Evolutionary conservation across 495 filamentous ascomycete genomes (phyloP), one percentile per base, ranked within the genome.

Genomic region (Talaromyces borbonicus): DNA sequence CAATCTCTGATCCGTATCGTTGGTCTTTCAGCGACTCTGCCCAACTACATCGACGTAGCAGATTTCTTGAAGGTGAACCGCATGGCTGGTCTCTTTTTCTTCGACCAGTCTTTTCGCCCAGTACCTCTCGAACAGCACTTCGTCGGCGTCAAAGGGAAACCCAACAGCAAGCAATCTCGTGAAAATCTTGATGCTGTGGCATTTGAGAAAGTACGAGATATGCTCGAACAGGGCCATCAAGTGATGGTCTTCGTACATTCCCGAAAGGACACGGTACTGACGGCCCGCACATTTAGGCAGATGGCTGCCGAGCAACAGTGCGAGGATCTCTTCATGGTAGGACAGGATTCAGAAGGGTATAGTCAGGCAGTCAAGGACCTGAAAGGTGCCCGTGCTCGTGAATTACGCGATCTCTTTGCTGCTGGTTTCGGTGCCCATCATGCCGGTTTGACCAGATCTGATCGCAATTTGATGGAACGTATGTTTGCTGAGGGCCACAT

Each of bases 201-300:
- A 0, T 97, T 87, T 59, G 88, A 96, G 49, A 99, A 99, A 61
- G 90, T 95, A n/a, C 81, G 79, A 47, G 84, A 84, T 33, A 96
- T 96, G 92, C 70, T 97, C 8, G 76, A 84, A 54, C 67, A 70
- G 46, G 87, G 83, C 8, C 89, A 99, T 52, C 92, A 99, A 56
- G 78, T 97, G 42, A 99, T 99, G 92, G 90, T 99, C 0, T 98
- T 99, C 63, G 92, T 99, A 2, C 92, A 99, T 59, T 94, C 47
- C 2, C 77, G 92, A 18, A 92, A 93, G 60, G 93, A 99, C 55
- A 99, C 92, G 1, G 75, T 94, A 31, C 74, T 79, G 41, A 94
- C 90, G 0, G 90, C 92, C 18, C 85, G 83, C 48, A 85, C 79
- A 64, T 74, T 99, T 22, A 79, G 82, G 47, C 81, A 95, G 53